Evolutionary conservation across 805 yeast genomes (phyloP), one percentile per base, ranked within the genome.

Genomic region (Lachancea thermotolerans): DNA sequence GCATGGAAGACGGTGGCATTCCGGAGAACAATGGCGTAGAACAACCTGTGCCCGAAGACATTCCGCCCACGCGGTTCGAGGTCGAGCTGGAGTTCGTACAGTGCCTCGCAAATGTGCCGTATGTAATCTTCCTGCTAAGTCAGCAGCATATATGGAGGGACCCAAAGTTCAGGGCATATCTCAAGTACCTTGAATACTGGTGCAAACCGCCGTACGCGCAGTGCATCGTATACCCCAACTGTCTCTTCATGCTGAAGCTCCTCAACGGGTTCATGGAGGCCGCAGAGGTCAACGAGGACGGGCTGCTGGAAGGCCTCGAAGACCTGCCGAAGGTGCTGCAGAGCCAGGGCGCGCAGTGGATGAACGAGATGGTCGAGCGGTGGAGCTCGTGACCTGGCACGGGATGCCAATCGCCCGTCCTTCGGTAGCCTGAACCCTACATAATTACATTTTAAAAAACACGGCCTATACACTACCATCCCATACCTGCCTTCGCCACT

Each of bases 151-250:
- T 90, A 10, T 82, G 83, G 54, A 82, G 85, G 56, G 79, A 75
- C 27, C 60, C 60, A 2, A 74, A 75, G 42, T 90, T 91, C 54
- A 69, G 88, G 29, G 77, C 79, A 48, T 91, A 91, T 59, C 67
- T 91, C 49, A 73, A 80, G 25, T 91, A 91, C 59, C 70, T 91
- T 42, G 87, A 82, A 58, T 89, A 91, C 70, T 90, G 97, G 97
- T 59, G 77, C 86, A 33, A 77, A 72, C 65, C 85, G 71, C 66
- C 70, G 79, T 53, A 93, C 83, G 58, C 77, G 25, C 64, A 58
- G 42, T 59, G 64, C 44, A 54, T 57, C 5, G 73, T 74, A 16
- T 85, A 87, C 58, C 98, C 99, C 2, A 86, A 91, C 62, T 84
- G 96, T 60, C 71, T 91, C 12, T 93, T 87, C 58, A 76, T 91